phyloP scores from a whole-genome alignment of 139 green algal species.

The Spirogloea muscicola region DNA sequence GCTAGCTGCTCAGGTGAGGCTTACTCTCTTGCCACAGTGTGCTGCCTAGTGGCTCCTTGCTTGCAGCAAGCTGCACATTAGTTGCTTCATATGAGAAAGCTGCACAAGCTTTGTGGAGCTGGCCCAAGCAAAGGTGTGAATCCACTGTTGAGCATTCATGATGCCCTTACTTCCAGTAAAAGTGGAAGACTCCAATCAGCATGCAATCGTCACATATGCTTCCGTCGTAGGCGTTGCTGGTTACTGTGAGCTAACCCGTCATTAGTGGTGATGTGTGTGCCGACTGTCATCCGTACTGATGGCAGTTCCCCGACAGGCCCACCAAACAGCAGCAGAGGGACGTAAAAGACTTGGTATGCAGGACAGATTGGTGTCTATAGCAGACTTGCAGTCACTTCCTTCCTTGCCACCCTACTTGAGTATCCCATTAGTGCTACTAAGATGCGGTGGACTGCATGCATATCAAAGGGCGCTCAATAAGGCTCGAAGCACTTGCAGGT shows the following conservation, averaged over 20 bases:
- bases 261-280: background rate
- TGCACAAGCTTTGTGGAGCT: background rate
- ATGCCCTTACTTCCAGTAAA: background rate
- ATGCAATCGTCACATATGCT: background rate
- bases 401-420: background rate
- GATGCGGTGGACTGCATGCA: background rate
- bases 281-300: background rate
- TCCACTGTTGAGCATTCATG: too few species aligned
- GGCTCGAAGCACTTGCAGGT: too few species aligned
- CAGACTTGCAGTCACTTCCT: background rate
- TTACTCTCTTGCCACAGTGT: background rate
- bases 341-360: constrained; percentile 58
- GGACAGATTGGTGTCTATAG: background rate
- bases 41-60: background rate
- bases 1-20: constrained; percentile 71
- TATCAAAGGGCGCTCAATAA: background rate
- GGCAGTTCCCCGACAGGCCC: constrained; percentile 71
- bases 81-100: background rate
- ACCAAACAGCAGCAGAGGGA: constrained; percentile 74
- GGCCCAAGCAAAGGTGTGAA: too few species aligned
- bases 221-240: background rate
- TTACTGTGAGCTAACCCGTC: background rate
- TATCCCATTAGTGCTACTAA: background rate
- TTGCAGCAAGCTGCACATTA: background rate
- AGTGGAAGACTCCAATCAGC: too few species aligned